Percentiles rank a stretch among this genome's conserved stretches.
Evolutionary conservation across 495 filamentous ascomycete genomes (phyloP).

Genomic region (Talaromyces stipitatus): DNA sequence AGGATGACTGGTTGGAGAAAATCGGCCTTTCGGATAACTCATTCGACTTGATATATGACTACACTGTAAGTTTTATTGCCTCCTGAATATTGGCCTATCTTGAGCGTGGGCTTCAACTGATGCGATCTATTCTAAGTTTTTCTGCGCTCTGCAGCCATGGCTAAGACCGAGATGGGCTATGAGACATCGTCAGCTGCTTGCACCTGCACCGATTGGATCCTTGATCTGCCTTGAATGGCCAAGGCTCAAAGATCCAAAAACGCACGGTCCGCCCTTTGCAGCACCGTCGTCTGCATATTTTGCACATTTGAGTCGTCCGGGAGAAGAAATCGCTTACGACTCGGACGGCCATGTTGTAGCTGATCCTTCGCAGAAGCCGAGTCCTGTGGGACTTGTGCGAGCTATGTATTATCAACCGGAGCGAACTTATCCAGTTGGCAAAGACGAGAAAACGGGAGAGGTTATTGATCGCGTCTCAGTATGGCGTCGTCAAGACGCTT

Average conservation of each 20-base stretch:
- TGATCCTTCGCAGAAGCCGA: slow-evolving; percentile 29
- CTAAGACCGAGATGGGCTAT: slow-evolving; percentile 64
- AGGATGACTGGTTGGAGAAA: slow-evolving; percentile 47
- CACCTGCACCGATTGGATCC: slow-evolving; percentile 43
- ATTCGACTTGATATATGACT: slow-evolving; percentile 81
- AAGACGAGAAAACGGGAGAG: slow-evolving; percentile 22
- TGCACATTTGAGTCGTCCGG: slow-evolving; percentile 58
- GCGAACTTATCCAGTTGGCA: slow-evolving; percentile 54
- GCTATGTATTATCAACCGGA: slow-evolving; percentile 59
- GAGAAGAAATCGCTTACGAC: slow-evolving; percentile 55
- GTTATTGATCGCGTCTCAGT: slow-evolving; percentile 31
- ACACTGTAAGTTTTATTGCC: slow-evolving; percentile 51
- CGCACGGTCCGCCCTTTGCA: slow-evolving; percentile 64
- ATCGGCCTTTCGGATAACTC: slow-evolving; percentile 35
- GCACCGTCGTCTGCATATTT: slow-evolving; percentile 55
- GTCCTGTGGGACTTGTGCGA: slow-evolving; percentile 43
- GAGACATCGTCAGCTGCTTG: slow-evolving; percentile 56
- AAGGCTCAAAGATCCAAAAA: slow-evolving; percentile 53
- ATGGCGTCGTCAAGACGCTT: slow-evolving; percentile 23
- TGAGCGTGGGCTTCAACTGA: not conserved
- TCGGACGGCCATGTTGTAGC: slow-evolving; percentile 45
- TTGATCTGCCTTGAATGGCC: slow-evolving; percentile 82
- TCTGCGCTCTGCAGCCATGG: slow-evolving; percentile 63
- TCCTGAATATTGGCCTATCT: not conserved
- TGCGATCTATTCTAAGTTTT: slow-evolving; percentile 47